Base-by-base conservation (phyloP, 257 asterid genomes). In the Lycium barbarum region DNA sequence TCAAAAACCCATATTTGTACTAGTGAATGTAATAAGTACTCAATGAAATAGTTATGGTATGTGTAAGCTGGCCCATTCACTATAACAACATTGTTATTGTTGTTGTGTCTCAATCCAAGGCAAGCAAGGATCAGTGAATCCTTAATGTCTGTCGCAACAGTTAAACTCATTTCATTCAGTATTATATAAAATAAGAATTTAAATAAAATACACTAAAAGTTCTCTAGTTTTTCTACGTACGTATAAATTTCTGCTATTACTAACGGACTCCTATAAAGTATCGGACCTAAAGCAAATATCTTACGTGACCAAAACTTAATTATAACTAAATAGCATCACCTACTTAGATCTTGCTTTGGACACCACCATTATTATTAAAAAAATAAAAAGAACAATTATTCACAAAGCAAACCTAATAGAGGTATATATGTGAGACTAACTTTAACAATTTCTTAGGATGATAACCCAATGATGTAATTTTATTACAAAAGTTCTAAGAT, bases 391-490 rank as follows among this genome's bases (percentile, higher is more conserved):
- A 20, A 22, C 38, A 2, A 22, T 22, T 10, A 22, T 63, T 63
- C 2, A 22, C 7, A 63, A 63, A 63, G 40, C 40, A 63, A 63
- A 63, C 8, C 3, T 63, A 26, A 7, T 63, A 20, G 12, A 47
- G 10, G n/a, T 20, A 0, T 76, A 17, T 9, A 71, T 74, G 13
- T 22, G 58, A 51, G 43, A 49, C 7, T 51, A 51, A 13, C 81
- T 76, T 76, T 51, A 22, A 76, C 81, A 51, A 51, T 76, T 76
- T 3, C 81, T 49, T 76, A 76, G 45, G 45, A 12, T 76, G 15
- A 76, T 51, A 49, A 22, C 63, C 47, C 22, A 26, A 76, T 51
- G 13, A 51, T 49, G 6, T 40, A 40, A 49, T 76, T 22, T 76
- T 26, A 22, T 76, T 22, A 18, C 35, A 71, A 71, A 71, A 40